Percentiles rank a stretch among this genome's conserved stretches.
phyloP scores from a whole-genome alignment of 805 yeast species.

The Candida boleticola region DNA sequence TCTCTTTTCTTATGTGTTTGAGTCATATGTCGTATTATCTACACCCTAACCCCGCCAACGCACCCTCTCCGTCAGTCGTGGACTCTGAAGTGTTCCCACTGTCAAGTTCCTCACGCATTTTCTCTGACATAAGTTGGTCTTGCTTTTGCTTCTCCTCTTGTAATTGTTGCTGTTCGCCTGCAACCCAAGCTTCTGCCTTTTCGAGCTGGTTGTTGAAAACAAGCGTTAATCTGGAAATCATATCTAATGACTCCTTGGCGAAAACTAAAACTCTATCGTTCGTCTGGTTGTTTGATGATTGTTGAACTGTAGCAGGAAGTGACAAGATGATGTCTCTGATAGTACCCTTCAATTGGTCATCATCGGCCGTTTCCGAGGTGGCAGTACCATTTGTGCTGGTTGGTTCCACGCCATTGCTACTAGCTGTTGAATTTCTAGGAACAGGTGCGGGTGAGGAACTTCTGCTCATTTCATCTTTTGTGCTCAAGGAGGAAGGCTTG shows the following conservation, averaged over 20 bases:
- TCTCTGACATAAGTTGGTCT: background rate
- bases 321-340: slow-evolving; percentile 76
- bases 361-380: slow-evolving; percentile 6
- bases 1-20: no score
- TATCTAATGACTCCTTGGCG: slow-evolving; percentile 86
- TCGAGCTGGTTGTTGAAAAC: slow-evolving; percentile 84
- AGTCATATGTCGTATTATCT: no score
- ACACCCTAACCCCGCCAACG: slow-evolving; percentile 1
- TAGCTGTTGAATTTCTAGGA: slow-evolving; percentile 1
- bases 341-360: slow-evolving; percentile 50
- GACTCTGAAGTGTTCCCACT: slow-evolving; percentile 1
- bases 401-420: background rate
- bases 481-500: slow-evolving; percentile 39
- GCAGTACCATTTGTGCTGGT: background rate
- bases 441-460: slow-evolving; percentile 74
- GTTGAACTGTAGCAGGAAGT: slow-evolving; percentile 51
- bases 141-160: slow-evolving; percentile 1
- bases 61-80: background rate
- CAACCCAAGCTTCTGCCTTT: slow-evolving; percentile 83
- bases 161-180: slow-evolving; percentile 32
- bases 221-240: slow-evolving; percentile 77
- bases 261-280: slow-evolving; percentile 72
- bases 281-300: slow-evolving; percentile 20
- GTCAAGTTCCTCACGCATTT: background rate
- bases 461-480: slow-evolving; percentile 40